Conservation (phyloP, 2,329 filamentous ascomycete genomes). For the Fusarium begoniae region DNA sequence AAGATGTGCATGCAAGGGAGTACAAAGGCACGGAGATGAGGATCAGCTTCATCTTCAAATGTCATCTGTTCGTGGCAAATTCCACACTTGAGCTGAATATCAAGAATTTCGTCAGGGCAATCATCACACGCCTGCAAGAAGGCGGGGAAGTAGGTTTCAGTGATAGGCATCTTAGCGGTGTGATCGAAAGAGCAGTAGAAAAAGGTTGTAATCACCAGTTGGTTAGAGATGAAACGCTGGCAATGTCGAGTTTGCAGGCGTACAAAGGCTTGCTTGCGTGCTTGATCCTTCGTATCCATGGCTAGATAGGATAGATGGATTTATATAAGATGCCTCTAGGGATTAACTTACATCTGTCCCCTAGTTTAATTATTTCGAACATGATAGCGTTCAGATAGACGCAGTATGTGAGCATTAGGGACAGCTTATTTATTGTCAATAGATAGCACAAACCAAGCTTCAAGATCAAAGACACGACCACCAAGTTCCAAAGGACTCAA, state of each 20-base stretch:
- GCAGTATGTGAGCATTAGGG: background rate
- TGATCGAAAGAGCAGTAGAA: background rate
- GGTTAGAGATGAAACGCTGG: background rate
- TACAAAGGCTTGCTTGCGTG: background rate
- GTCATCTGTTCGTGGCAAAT: background rate
- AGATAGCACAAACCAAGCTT: background rate
- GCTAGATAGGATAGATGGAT: background rate
- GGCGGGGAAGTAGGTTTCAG: background rate
- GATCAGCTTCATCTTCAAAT: background rate
- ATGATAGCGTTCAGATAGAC: background rate
- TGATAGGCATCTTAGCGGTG: background rate
- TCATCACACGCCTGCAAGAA: background rate
- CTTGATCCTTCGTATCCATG: background rate
- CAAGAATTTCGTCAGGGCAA: accelerated
- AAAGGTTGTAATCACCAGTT: background rate
- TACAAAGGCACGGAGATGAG: background rate
- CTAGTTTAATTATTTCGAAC: background rate
- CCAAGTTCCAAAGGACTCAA: background rate
- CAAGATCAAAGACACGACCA: background rate
- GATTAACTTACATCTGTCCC: too few relatives aligned
- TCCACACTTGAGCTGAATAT: background rate
- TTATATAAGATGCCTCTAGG: background rate
- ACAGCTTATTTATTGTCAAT: too few relatives aligned
- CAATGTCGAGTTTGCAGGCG: background rate
- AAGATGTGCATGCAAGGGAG: background rate